Percentiles rank a stretch among this genome's conserved stretches.
phyloP scores from a whole-genome alignment of 2,329 filamentous ascomycete species.

The Parafenestella ontariensis region DNA sequence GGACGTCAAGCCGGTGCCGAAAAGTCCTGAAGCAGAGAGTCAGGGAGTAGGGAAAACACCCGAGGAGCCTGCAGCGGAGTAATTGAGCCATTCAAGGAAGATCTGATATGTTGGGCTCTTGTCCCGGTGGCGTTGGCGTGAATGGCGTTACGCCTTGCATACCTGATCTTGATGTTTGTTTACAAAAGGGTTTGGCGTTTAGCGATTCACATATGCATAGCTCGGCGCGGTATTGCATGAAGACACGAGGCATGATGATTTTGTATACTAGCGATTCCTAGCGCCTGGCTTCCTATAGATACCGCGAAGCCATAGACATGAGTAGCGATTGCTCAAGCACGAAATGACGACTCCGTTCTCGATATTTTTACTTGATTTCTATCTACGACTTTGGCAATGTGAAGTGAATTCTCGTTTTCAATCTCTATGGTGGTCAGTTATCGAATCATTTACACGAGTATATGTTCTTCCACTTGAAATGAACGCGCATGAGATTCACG shows the following conservation, averaged over 20 bases:
- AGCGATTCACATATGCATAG: constrained; percentile 5
- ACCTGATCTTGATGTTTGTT: background rate
- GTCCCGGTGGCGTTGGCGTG: background rate
- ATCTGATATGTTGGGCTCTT: background rate
- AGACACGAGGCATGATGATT: constrained; percentile 5
- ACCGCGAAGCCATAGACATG: background rate
- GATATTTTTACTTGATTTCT: background rate
- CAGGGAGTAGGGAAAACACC: constrained; percentile 20
- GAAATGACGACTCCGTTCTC: background rate
- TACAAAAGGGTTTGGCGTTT: background rate
- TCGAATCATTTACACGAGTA: too few relatives aligned
- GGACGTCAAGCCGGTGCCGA: constrained; percentile 3
- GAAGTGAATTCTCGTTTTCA: background rate
- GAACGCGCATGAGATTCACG: too few relatives aligned
- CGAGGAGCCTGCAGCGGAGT: constrained; percentile 15
- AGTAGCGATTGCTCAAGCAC: background rate
- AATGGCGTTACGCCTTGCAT: background rate
- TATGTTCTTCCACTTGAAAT: too few relatives aligned
- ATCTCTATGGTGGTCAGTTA: too few relatives aligned
- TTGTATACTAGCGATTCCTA: background rate
- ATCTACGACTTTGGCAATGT: too few relatives aligned
- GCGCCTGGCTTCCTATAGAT: background rate
- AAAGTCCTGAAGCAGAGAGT: constrained; percentile 16
- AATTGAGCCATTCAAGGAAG: background rate
- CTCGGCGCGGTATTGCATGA: background rate